Base-by-base conservation (phyloP, 768 basidiomycete genomes). In the Suillus paluster region DNA sequence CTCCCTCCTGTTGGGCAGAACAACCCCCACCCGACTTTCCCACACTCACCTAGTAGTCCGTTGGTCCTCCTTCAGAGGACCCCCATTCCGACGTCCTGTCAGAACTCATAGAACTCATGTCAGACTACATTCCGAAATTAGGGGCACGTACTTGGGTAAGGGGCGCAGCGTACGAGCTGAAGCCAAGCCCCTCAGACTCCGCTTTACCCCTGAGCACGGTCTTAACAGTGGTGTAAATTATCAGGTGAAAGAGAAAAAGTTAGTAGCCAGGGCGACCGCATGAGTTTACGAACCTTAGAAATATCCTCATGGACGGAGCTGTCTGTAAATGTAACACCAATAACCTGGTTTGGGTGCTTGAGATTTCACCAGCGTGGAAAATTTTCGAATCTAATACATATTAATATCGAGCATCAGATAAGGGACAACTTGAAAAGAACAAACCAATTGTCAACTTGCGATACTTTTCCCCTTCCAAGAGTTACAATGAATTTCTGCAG, bases 291-390 rank as follows among this genome's bases (percentile, higher is more conserved):
- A 63, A 78, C 78, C 70, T 76, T 79, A 10, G 69, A 67, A 17
- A 79, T 69, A 60, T 80, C 77, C 56, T 77, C 75, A 52, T 70
- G 71, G 59, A 80, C 78, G 9, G 63, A 60, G 4, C 71, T 75
- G 67, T 80, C 78, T n/a, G 70, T 66, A 66, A 77, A 79, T 23
- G 70, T 57, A 1, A 73, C 63, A 10, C 65, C 61, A 27, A 68
- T 61, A 17, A 76, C 56, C 5, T 68, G 19, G 1, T 59, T 21
- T 48, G 79, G 78, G 55, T 77, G 78, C 36, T 72, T 74, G 17
- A 80, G 57, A 23, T 66, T 71, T 4, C 67, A 58, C 78, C 79
- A 81, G 0, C 68, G 52, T 15, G 79, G 76, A 34, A 77, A 61
- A 8, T 8, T 19, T 10, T 66, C 55, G 11, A 77, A 57, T 45